phyloP scores from a whole-genome alignment of 345 rosid genomes.

The Rhodamnia argentea region DNA sequence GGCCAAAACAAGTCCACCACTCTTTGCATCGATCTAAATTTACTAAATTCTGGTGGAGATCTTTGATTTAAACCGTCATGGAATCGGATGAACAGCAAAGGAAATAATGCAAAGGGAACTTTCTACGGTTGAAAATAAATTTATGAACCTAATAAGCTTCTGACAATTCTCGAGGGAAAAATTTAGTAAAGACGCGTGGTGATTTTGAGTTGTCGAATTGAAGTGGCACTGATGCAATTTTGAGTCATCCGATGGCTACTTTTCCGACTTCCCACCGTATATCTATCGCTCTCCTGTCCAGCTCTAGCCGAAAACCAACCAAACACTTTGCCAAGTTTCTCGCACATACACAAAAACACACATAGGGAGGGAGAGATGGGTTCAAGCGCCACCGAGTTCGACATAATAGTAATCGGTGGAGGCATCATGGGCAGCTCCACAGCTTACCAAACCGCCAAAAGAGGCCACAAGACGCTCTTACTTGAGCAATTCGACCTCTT shows the following conservation, averaged over 20 bases:
- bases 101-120: not conserved
- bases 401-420: conserved; percentile 57
- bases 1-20: not conserved
- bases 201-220: not conserved
- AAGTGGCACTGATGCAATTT: not conserved
- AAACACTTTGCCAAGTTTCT: not conserved
- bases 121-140: not conserved
- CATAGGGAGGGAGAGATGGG: not conserved
- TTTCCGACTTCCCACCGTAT: not conserved
- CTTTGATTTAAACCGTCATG: not conserved
- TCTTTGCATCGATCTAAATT: too few species aligned
- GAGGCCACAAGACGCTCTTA: conserved; percentile 52
- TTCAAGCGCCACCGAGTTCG: conserved; percentile 18
- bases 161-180: not conserved
- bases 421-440: conserved; percentile 89
- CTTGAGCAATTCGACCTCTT: conserved; percentile 82
- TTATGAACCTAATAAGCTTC: not conserved
- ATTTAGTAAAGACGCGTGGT: not conserved
- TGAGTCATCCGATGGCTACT: not conserved
- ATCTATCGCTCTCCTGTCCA: not conserved
- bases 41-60: not conserved
- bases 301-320: not conserved
- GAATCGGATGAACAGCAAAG: not conserved
- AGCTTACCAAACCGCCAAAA: conserved; percentile 60
- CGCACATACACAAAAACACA: not conserved